A percentile compares a stretch with the other conserved stretches of the same genome.
Evolutionary conservation across 768 basidiomycete genomes (phyloP).

Genomic region (Agaricus sinodeliciosus): DNA sequence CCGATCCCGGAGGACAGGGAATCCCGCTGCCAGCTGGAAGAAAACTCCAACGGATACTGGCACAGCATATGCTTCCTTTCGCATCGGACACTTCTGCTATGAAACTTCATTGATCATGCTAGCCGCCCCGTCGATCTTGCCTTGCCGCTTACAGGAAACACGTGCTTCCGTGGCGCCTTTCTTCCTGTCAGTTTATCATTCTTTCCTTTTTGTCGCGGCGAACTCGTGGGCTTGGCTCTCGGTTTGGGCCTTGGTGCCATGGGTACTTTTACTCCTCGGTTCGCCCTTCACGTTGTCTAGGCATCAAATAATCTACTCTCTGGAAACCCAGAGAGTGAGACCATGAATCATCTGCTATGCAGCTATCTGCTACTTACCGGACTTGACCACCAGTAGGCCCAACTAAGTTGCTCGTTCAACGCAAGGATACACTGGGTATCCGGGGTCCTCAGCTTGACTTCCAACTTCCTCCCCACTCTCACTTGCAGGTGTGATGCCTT

Average conservation of each 20-base stretch:
- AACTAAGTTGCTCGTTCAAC: too few relatives aligned
- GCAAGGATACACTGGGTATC: neutral
- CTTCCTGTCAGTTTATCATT: slow-evolving; percentile 9
- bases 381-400: too few relatives aligned
- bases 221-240: slow-evolving; percentile 1
- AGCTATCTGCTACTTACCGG: too few relatives aligned
- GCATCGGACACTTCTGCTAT: slow-evolving; percentile 5
- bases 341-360: too few relatives aligned
- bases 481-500: neutral
- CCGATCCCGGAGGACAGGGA: slow-evolving; percentile 7
- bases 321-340: too few relatives aligned
- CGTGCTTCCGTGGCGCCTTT: slow-evolving; percentile 2
- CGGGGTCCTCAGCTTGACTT: slow-evolving; percentile 1
- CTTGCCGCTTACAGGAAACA: slow-evolving; percentile 4
- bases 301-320: neutral
- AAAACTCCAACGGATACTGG: neutral
- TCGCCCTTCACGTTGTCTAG: neutral
- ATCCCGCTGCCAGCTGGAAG: neutral
- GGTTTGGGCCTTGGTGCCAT: neutral
- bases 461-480: neutral
- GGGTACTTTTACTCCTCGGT: neutral
- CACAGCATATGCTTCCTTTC: neutral
- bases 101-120: neutral
- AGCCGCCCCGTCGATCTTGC: slow-evolving; percentile 2
- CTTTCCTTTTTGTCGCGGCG: slow-evolving; percentile 8